Percentiles rank a stretch among this genome's conserved stretches.
These are phyloP conservation scores for Quercus phellos DNA, from an alignment of 331 rosid genomes.

Conservation along the genomic window DNA sequence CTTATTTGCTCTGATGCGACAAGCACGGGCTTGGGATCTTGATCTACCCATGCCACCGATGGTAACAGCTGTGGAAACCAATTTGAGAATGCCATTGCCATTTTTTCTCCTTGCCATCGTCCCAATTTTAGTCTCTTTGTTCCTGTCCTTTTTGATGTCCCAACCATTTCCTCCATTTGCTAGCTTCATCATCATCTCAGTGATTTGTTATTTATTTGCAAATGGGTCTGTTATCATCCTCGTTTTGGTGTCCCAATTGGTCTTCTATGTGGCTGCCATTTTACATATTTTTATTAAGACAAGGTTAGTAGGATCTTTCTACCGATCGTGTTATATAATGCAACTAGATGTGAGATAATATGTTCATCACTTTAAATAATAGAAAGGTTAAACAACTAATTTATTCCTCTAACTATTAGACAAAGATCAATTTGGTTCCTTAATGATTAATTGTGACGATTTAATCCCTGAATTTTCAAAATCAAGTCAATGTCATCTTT, in stretches of 20 bases:
- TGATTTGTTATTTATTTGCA: conserved; percentile 77
- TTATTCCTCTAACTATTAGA: too few relatives aligned
- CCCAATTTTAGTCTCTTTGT: conserved; percentile 64
- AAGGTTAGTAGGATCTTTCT: conserved; percentile 55
- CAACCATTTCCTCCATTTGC: conserved; percentile 69
- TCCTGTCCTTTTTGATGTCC: conserved; percentile 52
- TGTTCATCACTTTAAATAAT: background rate
- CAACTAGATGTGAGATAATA: background rate
- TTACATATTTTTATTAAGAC: conserved; percentile 73
- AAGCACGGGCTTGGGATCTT: conserved; percentile 78
- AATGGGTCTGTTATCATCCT: conserved; percentile 66
- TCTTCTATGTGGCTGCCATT: conserved; percentile 72
- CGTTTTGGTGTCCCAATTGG: conserved; percentile 63
- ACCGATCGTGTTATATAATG: conserved; percentile 10
- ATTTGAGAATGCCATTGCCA: conserved; percentile 65
- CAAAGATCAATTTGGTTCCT: too few relatives aligned
- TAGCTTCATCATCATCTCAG: conserved; percentile 61
- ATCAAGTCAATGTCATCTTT: too few relatives aligned
- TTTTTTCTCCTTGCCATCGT: conserved; percentile 54
- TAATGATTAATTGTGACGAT: too few relatives aligned
- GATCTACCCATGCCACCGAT: conserved; percentile 74
- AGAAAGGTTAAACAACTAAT: too few relatives aligned
- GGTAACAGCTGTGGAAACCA: conserved; percentile 72
- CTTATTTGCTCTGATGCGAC: conserved; percentile 85
- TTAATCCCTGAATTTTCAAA: too few relatives aligned